Percentiles rank a stretch among this genome's conserved stretches.
Conservation (phyloP, 192 early-diverging fungal species). For the Rhizophlyctis rosea region DNA sequence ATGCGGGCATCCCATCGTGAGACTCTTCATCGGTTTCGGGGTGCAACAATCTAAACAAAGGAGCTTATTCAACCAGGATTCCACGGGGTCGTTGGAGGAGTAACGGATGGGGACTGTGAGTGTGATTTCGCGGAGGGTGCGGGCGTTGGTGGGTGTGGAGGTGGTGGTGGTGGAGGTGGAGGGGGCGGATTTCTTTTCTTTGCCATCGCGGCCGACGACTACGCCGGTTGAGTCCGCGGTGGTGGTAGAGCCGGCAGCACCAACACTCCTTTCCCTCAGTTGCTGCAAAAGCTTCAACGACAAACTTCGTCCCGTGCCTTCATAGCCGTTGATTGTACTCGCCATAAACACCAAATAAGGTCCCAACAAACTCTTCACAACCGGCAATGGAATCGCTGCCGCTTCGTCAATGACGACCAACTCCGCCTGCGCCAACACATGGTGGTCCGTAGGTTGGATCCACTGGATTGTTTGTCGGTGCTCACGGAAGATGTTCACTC, state of each 20-base stretch:
- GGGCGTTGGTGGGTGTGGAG: constrained; percentile 26
- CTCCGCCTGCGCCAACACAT: constrained; percentile 93
- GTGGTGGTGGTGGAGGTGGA: constrained; percentile 32
- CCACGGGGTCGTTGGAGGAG: constrained; percentile 77
- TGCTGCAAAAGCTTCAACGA: constrained; percentile 95
- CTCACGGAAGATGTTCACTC: constrained; percentile 93
- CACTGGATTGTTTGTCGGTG: constrained; percentile 99
- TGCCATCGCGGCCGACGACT: constrained; percentile 56
- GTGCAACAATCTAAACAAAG: constrained; percentile 82
- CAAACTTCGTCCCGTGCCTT: constrained; percentile 95
- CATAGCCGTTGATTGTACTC: constrained; percentile 98
- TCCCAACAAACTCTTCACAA: constrained; percentile 88
- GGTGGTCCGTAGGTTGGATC: constrained; percentile 93
- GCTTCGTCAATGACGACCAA: constrained; percentile 98
- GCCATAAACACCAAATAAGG: constrained; percentile 98
- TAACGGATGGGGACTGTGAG: constrained; percentile 96
- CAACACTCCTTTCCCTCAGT: constrained; percentile 87
- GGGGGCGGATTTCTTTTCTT: constrained; percentile 43
- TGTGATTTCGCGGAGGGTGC: constrained; percentile 85
- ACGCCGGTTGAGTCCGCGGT: constrained; percentile 26
- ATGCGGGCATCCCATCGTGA: constrained; percentile 81
- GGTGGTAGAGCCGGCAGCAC: constrained; percentile 48
- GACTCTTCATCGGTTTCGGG: constrained; percentile 11
- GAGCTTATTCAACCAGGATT: constrained; percentile 93
- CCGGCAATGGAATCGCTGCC: constrained; percentile 92